These are phyloP conservation scores for Xylaria curta DNA, from an alignment of 495 filamentous ascomycete genomes.

Conservation along the genomic window DNA sequence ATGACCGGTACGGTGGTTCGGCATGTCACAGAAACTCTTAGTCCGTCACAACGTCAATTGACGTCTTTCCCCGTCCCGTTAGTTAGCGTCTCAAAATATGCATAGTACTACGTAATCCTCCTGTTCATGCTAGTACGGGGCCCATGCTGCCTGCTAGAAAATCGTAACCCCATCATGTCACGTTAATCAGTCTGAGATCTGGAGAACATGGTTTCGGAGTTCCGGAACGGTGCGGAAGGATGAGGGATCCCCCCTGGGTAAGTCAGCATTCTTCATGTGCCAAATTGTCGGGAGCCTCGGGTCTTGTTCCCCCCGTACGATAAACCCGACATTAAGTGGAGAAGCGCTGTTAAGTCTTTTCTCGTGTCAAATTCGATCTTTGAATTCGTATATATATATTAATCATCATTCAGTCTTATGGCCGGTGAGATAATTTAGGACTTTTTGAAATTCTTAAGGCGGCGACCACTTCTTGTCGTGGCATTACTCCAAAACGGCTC, in stretches of 20 bases:
- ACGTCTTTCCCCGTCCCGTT: neutral
- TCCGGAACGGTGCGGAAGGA: conserved; percentile 24
- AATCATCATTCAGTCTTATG: neutral
- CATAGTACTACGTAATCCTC: neutral
- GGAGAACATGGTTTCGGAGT: conserved; percentile 16
- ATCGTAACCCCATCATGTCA: conserved; percentile 2
- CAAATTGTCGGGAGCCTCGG: conserved; percentile 13
- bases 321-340: neutral
- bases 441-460: neutral
- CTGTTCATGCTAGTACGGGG: neutral
- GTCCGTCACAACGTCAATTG: neutral
- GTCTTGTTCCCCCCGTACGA: neutral
- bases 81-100: neutral
- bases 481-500: conserved; percentile 10
- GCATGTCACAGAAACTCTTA: neutral
- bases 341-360: neutral
- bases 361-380: neutral
- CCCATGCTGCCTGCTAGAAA: no score
- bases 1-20: neutral
- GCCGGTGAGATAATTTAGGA: neutral
- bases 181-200: conserved; percentile 20
- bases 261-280: neutral
- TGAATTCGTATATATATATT: neutral
- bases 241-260: conserved; percentile 14
- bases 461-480: neutral